Evolutionary conservation across 2,329 filamentous ascomycete species (phyloP).

Genomic region (Didymella pomorum): DNA sequence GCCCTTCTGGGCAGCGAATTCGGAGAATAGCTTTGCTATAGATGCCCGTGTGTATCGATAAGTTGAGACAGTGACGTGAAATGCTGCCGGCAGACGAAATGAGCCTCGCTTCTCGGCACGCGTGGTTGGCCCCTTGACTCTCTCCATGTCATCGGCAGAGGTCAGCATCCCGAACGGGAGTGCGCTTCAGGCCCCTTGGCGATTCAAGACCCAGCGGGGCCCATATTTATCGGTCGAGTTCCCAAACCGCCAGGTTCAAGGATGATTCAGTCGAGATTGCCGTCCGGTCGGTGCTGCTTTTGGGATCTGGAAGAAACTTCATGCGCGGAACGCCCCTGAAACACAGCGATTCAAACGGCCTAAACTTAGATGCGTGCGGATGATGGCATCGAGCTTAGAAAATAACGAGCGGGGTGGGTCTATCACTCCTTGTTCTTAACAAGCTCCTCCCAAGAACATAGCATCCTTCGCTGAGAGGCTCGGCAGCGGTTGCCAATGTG

Average conservation of each 20-base stretch:
- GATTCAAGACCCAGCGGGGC: slow-evolving; percentile 4
- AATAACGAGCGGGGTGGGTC: slow-evolving; percentile 9
- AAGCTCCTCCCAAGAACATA: slow-evolving; percentile 15
- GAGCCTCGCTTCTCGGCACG: slow-evolving; percentile 22
- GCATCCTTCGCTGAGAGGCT: slow-evolving; percentile 5
- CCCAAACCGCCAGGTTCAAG: slow-evolving; percentile 4
- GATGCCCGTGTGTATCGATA: slow-evolving; percentile 7
- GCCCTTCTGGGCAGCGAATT: slow-evolving; percentile 2
- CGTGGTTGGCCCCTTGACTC: slow-evolving; percentile 18
- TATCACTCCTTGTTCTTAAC: slow-evolving; percentile 16
- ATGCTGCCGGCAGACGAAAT: slow-evolving; percentile 19
- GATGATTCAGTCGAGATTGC: slow-evolving; percentile 12
- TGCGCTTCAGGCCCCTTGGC: not conserved
- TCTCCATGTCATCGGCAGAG: slow-evolving; percentile 13
- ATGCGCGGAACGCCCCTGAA: slow-evolving; percentile 19
- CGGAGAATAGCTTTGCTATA: slow-evolving; percentile 10
- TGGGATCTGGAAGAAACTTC: slow-evolving; percentile 15
- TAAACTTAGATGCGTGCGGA: slow-evolving; percentile 19
- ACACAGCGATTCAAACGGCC: slow-evolving; percentile 4
- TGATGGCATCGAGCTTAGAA: slow-evolving; percentile 15
- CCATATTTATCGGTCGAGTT: slow-evolving; percentile 11
- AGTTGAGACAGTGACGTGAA: slow-evolving; percentile 16
- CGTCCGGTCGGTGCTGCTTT: slow-evolving; percentile 21
- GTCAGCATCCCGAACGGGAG: slow-evolving; percentile 8
- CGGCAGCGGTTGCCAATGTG: slow-evolving; percentile 26